Evolutionary conservation across 139 green algal species (phyloP), one percentile per base, ranked within the genome.

Genomic region (Chlamydomonas urium): DNA sequence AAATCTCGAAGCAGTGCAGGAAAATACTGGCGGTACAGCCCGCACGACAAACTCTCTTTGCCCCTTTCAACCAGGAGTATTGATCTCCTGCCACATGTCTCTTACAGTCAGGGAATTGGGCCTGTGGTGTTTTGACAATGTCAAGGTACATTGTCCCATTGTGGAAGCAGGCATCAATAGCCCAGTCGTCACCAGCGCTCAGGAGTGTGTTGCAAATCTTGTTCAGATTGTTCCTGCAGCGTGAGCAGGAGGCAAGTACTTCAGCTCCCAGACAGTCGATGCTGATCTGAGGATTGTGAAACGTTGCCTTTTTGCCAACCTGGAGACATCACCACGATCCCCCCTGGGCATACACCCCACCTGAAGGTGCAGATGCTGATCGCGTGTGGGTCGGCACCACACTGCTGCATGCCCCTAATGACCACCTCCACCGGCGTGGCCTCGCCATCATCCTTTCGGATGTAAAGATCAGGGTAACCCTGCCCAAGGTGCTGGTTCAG

Each of bases 211-310:
- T 3, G 26, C 5, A 21, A 3, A 74, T 31, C 68, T 74, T 74
- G 53, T 74, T 74, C 6, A 74, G 53, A 48, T 74, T 74, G 48
- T 74, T 74, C 28, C 66, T 62, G 65, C 4, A 45, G 60, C 4
- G 53, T 31, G 53, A n/a, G n/a, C n/a, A n/a, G n/a, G n/a, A n/a
- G n/a, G n/a, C n/a, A n/a, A n/a, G n/a, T n/a, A n/a, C n/a, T n/a
- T n/a, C n/a, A n/a, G n/a, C n/a, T n/a, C n/a, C n/a, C n/a, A n/a
- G n/a, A n/a, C n/a, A n/a, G 53, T 53, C 17, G 42, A 53, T 10
- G 42, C 17, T 53, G 42, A 17, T 53, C 14, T 10, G 42, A n/a
- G 42, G 42, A n/a, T 10, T 10, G 42, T 53, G 42, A 53, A n/a
- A 17, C 14, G 42, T 53, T 10, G 42, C 17, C 14, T 17, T n/a